These are phyloP conservation scores for Colletotrichum theobromicola DNA, from an alignment of 2,329 filamentous ascomycete genomes.

Conservation along the genomic window DNA sequence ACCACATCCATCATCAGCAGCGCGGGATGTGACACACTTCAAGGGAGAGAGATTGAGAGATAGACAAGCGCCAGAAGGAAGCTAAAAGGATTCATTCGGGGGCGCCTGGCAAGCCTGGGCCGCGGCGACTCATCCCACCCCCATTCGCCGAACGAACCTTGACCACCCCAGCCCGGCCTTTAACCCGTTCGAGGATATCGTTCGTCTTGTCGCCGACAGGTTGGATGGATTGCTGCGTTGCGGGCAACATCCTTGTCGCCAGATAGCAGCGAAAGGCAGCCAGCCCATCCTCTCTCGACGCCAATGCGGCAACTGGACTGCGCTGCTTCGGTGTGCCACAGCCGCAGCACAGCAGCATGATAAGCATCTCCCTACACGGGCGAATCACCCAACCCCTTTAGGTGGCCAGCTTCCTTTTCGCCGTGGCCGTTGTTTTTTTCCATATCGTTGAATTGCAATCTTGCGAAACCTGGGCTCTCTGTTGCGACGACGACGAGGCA, in stretches of 20 bases:
- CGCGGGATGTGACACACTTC: background rate
- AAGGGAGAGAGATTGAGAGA: background rate
- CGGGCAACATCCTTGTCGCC: conserved; percentile 15
- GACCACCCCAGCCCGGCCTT: background rate
- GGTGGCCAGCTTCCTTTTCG: background rate
- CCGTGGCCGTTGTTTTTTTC: background rate
- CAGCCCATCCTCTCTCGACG: conserved; percentile 7
- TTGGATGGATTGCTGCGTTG: background rate
- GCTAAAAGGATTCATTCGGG: background rate
- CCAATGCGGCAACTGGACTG: conserved; percentile 11
- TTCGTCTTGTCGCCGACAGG: conserved; percentile 1
- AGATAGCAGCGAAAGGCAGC: conserved; percentile 2
- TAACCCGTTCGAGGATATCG: background rate
- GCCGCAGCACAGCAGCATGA: conserved; percentile 7
- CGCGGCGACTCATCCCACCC: background rate
- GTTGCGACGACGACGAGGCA: background rate
- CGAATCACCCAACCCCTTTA: conserved; percentile 13
- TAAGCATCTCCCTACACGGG: conserved; percentile 13
- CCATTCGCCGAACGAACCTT: conserved; percentile 2
- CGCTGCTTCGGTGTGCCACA: background rate
- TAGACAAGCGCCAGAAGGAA: background rate
- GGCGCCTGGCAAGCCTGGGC: background rate
- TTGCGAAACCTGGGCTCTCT: background rate
- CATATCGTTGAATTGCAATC: background rate
- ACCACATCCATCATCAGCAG: background rate